phyloP scores from a whole-genome alignment of 257 asterid species.

The Lavandula angustifolia region DNA sequence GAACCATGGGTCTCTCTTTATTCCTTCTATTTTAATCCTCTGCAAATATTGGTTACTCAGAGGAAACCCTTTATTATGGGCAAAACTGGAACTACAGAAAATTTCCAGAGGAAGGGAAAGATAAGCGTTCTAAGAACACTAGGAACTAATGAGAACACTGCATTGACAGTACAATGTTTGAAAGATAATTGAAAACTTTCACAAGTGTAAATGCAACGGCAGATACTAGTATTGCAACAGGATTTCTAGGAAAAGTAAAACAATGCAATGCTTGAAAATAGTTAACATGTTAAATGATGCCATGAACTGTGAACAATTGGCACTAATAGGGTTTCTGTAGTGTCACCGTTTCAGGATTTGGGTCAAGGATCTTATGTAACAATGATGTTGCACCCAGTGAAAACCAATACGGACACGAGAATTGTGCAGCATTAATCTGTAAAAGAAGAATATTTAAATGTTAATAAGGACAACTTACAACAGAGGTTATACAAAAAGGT shows the following conservation, averaged over 20 bases:
- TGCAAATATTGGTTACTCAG: constrained; percentile 44
- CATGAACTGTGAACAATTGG: too few species aligned
- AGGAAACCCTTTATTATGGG: constrained; percentile 25
- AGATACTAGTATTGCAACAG: background rate
- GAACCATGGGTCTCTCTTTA: constrained; percentile 81
- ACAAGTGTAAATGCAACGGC: too few species aligned
- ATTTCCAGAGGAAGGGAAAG: constrained; percentile 2
- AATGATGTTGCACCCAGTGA: constrained; percentile 68
- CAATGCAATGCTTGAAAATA: constrained; percentile 3
- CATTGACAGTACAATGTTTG: background rate
- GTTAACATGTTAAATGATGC: too few species aligned
- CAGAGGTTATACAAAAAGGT: constrained; percentile 20
- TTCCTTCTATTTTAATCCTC: constrained; percentile 80
- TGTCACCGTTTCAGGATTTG: constrained; percentile 70
- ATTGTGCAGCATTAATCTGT: constrained; percentile 84
- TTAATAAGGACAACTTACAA: constrained; percentile 17
- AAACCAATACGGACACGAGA: constrained; percentile 89
- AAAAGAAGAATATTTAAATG: constrained; percentile 27
- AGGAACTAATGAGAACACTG: constrained; percentile 1
- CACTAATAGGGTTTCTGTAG: too few species aligned
- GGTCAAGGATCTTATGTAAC: constrained; percentile 77
- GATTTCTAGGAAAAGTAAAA: background rate
- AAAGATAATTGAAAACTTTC: background rate
- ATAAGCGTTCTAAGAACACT: background rate
- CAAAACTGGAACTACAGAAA: constrained; percentile 21